Evolutionary conservation across 805 yeast species (phyloP).

Genomic region (Sungouiella thailandica): DNA sequence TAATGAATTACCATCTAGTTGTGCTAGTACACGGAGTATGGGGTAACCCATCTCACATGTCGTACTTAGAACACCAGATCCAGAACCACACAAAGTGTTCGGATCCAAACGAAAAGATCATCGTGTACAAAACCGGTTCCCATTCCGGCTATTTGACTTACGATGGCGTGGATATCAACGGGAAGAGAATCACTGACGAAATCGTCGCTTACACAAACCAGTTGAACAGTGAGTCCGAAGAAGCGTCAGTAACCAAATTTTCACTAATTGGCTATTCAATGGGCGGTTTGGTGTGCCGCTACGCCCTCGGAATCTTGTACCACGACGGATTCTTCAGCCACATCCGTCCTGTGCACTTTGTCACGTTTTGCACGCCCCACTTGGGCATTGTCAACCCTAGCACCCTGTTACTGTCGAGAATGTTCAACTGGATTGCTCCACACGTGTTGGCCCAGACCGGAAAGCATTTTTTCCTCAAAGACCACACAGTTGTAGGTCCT

Average conservation of each 20-base stretch:
- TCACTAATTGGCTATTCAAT: slow-evolving; percentile 83
- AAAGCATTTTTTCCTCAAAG: slow-evolving; percentile 64
- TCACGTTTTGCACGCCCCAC: slow-evolving; percentile 51
- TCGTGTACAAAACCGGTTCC: slow-evolving; percentile 49
- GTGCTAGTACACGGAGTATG: slow-evolving; percentile 70
- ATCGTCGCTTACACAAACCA: slow-evolving; percentile 30
- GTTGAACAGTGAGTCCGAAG: slow-evolving; percentile 3
- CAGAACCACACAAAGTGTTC: slow-evolving; percentile 12
- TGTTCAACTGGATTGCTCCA: slow-evolving; percentile 65
- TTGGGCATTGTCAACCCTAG: slow-evolving; percentile 58
- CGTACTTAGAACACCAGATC: slow-evolving; percentile 8
- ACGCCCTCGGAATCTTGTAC: slow-evolving; percentile 68
- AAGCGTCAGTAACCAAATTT: slow-evolving; percentile 46
- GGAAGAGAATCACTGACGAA: slow-evolving; percentile 68
- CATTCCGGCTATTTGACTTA: slow-evolving; percentile 75
- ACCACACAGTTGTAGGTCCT: slow-evolving; percentile 7
- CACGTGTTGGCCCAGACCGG: slow-evolving; percentile 67
- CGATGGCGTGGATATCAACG: slow-evolving; percentile 86
- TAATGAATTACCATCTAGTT: slow-evolving; percentile 48
- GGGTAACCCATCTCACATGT: slow-evolving; percentile 9
- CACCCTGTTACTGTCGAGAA: slow-evolving; percentile 28
- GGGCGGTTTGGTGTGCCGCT: slow-evolving; percentile 81
- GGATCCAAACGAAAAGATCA: slow-evolving; percentile 19
- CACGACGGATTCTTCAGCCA: slow-evolving; percentile 46
- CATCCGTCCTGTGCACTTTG: slow-evolving; percentile 55